Evolutionary conservation across 805 yeast genomes (phyloP).

Genomic region (Lachancea kluyveri): DNA sequence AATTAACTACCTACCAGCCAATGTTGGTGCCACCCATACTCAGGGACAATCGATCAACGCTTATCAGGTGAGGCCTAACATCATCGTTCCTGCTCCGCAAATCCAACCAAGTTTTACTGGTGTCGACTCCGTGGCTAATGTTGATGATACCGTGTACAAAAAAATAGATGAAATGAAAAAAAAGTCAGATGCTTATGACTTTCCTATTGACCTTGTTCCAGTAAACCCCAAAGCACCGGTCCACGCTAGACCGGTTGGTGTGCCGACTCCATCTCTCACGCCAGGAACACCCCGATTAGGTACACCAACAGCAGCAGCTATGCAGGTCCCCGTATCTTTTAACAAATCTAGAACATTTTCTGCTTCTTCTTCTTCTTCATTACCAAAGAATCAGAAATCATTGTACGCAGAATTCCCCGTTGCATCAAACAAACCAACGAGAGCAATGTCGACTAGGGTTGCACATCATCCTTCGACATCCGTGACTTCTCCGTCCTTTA

Average conservation of each 20-base stretch:
- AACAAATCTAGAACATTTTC: too few species aligned
- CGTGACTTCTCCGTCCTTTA: too few species aligned
- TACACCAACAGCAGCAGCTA: too few species aligned
- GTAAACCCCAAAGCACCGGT: conserved; percentile 27
- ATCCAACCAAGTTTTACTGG: not conserved
- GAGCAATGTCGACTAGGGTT: conserved; percentile 4
- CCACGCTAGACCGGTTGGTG: conserved; percentile 36
- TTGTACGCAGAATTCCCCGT: conserved; percentile 5
- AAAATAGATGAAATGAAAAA: conserved; percentile 43
- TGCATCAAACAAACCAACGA: not conserved
- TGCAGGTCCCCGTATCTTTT: not conserved
- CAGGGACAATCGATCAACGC: too few species aligned
- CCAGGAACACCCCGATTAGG: conserved; percentile 9
- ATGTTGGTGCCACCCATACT: too few species aligned
- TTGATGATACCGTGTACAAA: conserved; percentile 13
- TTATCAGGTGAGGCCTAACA: not conserved
- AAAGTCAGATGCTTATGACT: conserved; percentile 73
- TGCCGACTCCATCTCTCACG: conserved; percentile 18
- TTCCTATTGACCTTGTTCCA: conserved; percentile 51
- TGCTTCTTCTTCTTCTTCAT: too few species aligned
- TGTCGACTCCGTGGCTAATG: not conserved
- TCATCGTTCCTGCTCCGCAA: not conserved
- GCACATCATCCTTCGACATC: too few species aligned
- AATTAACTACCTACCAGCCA: too few species aligned
- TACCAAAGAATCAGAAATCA: too few species aligned